Conservation (phyloP, 2,329 filamentous ascomycete species). For the Trichophyton rubrum region DNA sequence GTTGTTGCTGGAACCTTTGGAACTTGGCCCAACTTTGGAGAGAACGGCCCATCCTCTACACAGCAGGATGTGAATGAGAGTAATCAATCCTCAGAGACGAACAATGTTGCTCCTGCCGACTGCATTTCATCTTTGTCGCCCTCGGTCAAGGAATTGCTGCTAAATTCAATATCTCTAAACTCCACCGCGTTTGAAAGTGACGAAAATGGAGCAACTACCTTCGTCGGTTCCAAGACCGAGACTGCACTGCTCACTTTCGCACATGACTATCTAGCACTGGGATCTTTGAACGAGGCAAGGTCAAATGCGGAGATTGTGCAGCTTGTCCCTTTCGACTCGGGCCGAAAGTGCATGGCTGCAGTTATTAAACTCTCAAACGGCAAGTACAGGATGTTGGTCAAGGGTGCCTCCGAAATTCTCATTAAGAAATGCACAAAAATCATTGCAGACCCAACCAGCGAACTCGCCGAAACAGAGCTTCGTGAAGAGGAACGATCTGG, state of each 20-base stretch:
- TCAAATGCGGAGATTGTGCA: conserved; percentile 51
- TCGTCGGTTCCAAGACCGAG: conserved; percentile 67
- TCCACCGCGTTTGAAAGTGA: conserved; percentile 59
- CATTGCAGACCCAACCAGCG: conserved; percentile 18
- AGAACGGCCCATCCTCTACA: conserved; percentile 19
- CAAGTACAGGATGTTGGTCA: conserved; percentile 36
- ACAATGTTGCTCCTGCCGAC: conserved; percentile 38
- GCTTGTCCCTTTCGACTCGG: conserved; percentile 63
- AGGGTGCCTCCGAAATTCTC: conserved; percentile 39
- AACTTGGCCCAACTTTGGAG: conserved; percentile 32
- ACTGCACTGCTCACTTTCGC: conserved; percentile 61
- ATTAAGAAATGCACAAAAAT: conserved; percentile 26
- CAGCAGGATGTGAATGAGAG: conserved; percentile 16
- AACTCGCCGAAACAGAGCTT: conserved; percentile 18
- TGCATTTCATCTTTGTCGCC: conserved; percentile 42
- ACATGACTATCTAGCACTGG: conserved; percentile 52
- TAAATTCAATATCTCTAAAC: conserved; percentile 54
- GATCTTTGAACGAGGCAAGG: conserved; percentile 51
- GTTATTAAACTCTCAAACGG: conserved; percentile 30
- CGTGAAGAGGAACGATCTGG: conserved; percentile 19
- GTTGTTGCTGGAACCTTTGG: conserved; percentile 47
- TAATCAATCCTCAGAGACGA: conserved; percentile 14
- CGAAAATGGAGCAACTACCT: conserved; percentile 46
- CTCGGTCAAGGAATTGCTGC: conserved; percentile 44
- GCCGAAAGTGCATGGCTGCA: conserved; percentile 52